A percentile compares a stretch with the other conserved stretches of the same genome.
phyloP scores from a whole-genome alignment of 805 yeast species.

The Torulaspora maleeae region DNA sequence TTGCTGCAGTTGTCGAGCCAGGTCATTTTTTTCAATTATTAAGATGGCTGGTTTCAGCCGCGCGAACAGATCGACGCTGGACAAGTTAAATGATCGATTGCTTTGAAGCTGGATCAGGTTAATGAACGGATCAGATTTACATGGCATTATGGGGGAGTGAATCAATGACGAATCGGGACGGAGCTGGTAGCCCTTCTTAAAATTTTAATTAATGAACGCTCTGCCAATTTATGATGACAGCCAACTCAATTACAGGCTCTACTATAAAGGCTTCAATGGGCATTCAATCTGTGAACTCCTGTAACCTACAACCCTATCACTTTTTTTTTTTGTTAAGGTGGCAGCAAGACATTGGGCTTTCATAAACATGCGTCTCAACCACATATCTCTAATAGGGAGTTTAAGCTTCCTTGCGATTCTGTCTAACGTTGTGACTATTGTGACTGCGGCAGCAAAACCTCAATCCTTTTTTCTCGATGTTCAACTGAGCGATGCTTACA shows the following conservation, averaged over 20 bases:
- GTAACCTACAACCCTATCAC: background rate
- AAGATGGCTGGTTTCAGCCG: conserved; percentile 15
- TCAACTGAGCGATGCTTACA: conserved; percentile 24
- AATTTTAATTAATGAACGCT: background rate
- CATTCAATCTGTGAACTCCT: too few relatives aligned
- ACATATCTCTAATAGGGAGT: conserved; percentile 4
- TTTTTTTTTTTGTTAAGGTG: background rate
- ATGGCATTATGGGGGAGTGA: background rate
- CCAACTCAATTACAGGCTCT: background rate
- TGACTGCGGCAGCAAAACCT: conserved; percentile 8
- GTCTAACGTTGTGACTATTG: conserved; percentile 3
- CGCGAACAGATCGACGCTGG: conserved; percentile 5
- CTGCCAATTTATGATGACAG: background rate
- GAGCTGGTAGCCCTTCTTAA: background rate
- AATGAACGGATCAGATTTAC: background rate
- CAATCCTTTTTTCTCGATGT: conserved; percentile 21
- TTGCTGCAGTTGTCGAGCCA: background rate
- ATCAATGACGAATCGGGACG: background rate
- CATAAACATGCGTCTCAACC: conserved; percentile 1
- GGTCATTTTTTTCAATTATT: conserved; percentile 1
- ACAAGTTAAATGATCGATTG: background rate
- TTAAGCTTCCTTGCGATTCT: conserved; percentile 6
- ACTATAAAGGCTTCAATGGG: conserved; percentile 2
- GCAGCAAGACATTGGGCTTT: background rate
- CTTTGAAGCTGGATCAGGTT: conserved; percentile 2